Base-by-base conservation (phyloP, 306 rosid genomes). In the Cicer chorassanicum region DNA sequence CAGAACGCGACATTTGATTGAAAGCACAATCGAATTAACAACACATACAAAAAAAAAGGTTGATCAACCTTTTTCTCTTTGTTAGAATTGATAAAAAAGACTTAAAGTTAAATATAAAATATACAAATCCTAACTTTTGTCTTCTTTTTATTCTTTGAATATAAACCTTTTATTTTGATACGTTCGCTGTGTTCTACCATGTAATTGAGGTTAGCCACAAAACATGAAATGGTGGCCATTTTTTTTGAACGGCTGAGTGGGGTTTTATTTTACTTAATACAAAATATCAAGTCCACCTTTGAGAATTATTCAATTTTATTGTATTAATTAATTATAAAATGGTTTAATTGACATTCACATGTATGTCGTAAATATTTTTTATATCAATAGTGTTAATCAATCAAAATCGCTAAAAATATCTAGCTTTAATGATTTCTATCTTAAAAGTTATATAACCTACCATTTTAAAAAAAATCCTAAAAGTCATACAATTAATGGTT, bases 181-280 rank as follows among this genome's bases (percentile, higher is more conserved):
- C 63, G 75, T 48, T 42, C 60, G 19, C 2, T 16, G 50, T 56
- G 82, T 24, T 75, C 78, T 63, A 68, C 78, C 74, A 63, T 63
- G 83, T 69, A 84, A 49, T n/a, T 36, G 51, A 54, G 65, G 43
- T 65, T 55, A 77, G 29, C 83, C 84, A 80, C 77, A 41, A 50
- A 76, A 51, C 13, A 60, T 24, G 29, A 24, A 24, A 24, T 24
- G 29, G 29, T 24, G 29, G 3, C 29, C 29, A 24, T 24, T 24
- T 24, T 19, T 24, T 2, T 24, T 2, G 29, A 24, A 24, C 29
- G 29, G 29, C 29, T 72, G 59, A 72, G 73, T 74, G 83, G 85
- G 76, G 41, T 74, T 73, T 69, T 63, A 16, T 45, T 7, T 76
- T 48, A 59, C 51, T 60, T 66, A 43, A 61, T 48, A 8, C 68